Evolutionary conservation across 192 early-diverging fungal species (phyloP).

Genomic region (Backusella circina): DNA sequence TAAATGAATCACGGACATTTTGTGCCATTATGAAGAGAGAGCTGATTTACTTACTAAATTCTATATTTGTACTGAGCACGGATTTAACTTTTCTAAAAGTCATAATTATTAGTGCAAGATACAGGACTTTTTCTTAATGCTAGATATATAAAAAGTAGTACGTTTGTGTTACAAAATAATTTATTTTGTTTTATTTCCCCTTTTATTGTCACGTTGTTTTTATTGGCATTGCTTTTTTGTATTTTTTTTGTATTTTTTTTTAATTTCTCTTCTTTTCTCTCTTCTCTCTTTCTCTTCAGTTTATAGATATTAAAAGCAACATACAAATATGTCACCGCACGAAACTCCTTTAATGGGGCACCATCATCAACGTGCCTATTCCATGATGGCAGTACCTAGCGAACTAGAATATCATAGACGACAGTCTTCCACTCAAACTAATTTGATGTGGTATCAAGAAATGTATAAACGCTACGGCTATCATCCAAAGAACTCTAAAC

Average conservation of each 20-base stretch:
- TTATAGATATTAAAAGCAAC: neutral
- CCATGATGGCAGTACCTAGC: slow-evolving; percentile 40
- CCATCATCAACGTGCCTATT: slow-evolving; percentile 44
- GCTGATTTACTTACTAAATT: neutral
- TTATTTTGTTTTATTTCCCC: slow-evolving; percentile 9
- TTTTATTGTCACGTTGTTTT: neutral
- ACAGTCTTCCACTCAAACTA: slow-evolving; percentile 22
- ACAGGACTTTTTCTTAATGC: neutral
- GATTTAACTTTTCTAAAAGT: neutral
- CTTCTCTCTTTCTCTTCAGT: neutral
- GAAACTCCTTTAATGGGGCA: neutral
- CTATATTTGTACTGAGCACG: neutral
- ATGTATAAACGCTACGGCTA: slow-evolving; percentile 25
- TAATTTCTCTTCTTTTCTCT: slow-evolving; percentile 8
- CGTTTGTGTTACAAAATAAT: neutral
- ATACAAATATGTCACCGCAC: neutral
- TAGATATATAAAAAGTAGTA: neutral
- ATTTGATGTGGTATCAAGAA: slow-evolving; percentile 31
- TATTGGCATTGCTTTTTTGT: neutral
- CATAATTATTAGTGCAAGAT: neutral
- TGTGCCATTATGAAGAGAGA: neutral
- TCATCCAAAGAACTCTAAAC: slow-evolving; percentile 29
- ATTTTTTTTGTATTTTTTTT: neutral
- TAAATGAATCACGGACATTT: neutral
- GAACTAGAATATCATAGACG: slow-evolving; percentile 14